phyloP scores from a whole-genome alignment of 768 basidiomycete species.

The Russula lepida region DNA sequence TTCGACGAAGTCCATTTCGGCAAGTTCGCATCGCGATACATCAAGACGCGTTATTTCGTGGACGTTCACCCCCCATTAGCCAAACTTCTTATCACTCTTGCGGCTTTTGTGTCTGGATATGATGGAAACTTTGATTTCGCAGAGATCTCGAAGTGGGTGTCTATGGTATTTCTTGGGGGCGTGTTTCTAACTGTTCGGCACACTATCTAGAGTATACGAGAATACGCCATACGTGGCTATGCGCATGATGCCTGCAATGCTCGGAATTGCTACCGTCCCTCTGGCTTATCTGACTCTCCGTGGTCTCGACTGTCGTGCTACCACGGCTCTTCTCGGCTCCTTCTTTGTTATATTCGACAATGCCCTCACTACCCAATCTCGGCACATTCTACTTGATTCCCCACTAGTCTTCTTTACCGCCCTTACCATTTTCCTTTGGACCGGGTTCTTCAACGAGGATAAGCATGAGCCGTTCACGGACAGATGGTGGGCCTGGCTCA shows the following conservation, averaged over 20 bases:
- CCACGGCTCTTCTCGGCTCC: slow-evolving; percentile 84
- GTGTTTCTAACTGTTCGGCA: not conserved
- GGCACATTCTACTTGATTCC: slow-evolving; percentile 94
- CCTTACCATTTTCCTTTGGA: slow-evolving; percentile 78
- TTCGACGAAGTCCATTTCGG: slow-evolving; percentile 99
- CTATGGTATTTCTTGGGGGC: not conserved
- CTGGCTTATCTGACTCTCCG: slow-evolving; percentile 91
- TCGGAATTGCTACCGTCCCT: slow-evolving; percentile 87
- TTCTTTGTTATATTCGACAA: slow-evolving; percentile 96
- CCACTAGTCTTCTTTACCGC: slow-evolving; percentile 99
- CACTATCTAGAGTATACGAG: slow-evolving; percentile 58
- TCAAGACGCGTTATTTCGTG: slow-evolving; percentile 84
- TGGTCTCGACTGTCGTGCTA: slow-evolving; percentile 83
- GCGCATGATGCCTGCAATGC: slow-evolving; percentile 87
- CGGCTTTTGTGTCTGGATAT: slow-evolving; percentile 80
- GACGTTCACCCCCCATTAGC: slow-evolving; percentile 98
- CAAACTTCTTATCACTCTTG: slow-evolving; percentile 89
- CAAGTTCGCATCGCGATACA: slow-evolving; percentile 91
- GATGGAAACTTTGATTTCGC: slow-evolving; percentile 95
- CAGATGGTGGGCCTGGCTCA: slow-evolving; percentile 90
- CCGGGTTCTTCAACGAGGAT: slow-evolving; percentile 88
- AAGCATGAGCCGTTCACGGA: slow-evolving; percentile 73
- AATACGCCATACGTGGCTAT: slow-evolving; percentile 92
- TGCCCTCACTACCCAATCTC: slow-evolving; percentile 89
- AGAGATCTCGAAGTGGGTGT: slow-evolving; percentile 87